Evolutionary conservation across 2,329 filamentous ascomycete genomes (phyloP).

Genomic region (Alternaria brassicae): DNA sequence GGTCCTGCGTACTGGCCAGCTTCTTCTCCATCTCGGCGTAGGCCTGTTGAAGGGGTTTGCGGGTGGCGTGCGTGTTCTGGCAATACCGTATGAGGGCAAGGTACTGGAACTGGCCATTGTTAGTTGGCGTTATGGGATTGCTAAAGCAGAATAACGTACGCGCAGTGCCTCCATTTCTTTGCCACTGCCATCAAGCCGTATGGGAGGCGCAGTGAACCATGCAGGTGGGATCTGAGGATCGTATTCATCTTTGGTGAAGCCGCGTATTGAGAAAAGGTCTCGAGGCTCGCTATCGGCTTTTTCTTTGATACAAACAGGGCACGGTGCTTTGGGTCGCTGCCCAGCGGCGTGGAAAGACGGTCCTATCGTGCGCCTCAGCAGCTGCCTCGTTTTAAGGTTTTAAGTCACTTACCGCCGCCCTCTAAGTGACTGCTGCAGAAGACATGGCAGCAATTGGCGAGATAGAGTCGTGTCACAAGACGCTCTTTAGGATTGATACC

Average conservation of each 20-base stretch:
- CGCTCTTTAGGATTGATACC: conserved; percentile 48
- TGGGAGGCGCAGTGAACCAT: conserved; percentile 56
- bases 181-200: conserved; percentile 47
- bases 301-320: conserved; percentile 54
- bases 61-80: conserved; percentile 28
- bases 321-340: conserved; percentile 52
- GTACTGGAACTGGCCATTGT: conserved; percentile 57
- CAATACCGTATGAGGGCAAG: conserved; percentile 39
- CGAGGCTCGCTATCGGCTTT: conserved; percentile 45
- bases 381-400: neutral
- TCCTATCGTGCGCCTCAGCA: conserved; percentile 39
- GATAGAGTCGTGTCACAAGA: conserved; percentile 55
- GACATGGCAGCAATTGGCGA: conserved; percentile 59
- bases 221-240: conserved; percentile 53
- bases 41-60: conserved; percentile 25
- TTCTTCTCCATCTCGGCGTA: conserved; percentile 31
- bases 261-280: conserved; percentile 55
- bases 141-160: conserved; percentile 34
- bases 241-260: conserved; percentile 52
- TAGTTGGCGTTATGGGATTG: neutral
- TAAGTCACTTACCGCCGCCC: conserved; percentile 53
- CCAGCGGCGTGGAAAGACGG: conserved; percentile 55
- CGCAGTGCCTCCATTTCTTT: conserved; percentile 53
- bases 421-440: conserved; percentile 58
- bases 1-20: conserved; percentile 38